Evolutionary conservation across 163 green algal genomes (phyloP), one percentile per base, ranked within the genome.

Genomic region (Scenedesmus sp.): DNA sequence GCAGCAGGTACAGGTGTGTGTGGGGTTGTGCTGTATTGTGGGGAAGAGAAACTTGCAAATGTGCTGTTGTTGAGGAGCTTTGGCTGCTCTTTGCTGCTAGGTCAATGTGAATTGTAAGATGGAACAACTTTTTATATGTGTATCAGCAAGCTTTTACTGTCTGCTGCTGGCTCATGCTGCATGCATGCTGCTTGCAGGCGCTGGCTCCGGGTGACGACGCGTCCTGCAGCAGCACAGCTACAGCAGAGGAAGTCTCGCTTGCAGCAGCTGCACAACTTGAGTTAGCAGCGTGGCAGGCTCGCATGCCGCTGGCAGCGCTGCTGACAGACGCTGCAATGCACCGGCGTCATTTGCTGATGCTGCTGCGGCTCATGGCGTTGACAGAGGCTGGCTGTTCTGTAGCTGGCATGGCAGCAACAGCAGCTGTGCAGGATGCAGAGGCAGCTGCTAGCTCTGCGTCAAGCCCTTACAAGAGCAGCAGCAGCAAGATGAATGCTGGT

Each of bases 341-440:
- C 52, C 15, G 3, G 4, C 18, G 55, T 13, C 87, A 91, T 56
- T 16, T 7, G 0, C 20, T 90, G 86, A 79, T 90, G 67, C 67
- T 90, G 86, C 46, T 90, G 66, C 66, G 84, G 18, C 87, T 91
- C 3, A 91, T 91, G 87, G 12, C 13, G 8, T 10, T 86, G 56
- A 73, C 87, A 57, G 66, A 83, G 26, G 23, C 70, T 15, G 70
- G 70, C 23, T 15, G 4, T 79, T 6, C 20, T 52, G 70, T 10
- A 1, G 46, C 23, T n/a, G n/a, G 26, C 74, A 18, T 84, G 34
- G 77, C 70, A 60, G 77, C 9, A 26, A 8, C 77, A 84, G 77
- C 77, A 84, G 62, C 62, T 73, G 70, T 15, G 59, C 59, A 23
- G 70, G 18, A 73, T 73, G 73, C 23, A 4, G 73, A 10, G 6